Conservation (phyloP, 78 protist genomes). For the Pigoraptor vietnamica region DNA sequence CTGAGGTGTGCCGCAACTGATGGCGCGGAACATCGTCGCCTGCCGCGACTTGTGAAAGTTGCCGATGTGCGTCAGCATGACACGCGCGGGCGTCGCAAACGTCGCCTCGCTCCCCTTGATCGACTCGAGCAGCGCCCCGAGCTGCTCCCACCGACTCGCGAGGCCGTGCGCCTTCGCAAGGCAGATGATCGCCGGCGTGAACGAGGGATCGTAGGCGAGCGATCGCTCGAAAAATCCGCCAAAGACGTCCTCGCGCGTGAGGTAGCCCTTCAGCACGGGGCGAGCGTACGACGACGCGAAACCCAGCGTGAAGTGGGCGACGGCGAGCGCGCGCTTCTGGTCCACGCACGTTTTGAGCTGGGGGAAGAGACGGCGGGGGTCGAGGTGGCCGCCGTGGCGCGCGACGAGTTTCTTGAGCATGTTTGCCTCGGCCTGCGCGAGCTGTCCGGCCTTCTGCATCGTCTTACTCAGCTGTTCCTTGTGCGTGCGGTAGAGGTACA, state of each 20-base stretch:
- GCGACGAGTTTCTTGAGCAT: not conserved
- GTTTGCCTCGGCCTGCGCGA: not conserved
- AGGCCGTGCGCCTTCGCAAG: not conserved
- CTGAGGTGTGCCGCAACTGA: not conserved
- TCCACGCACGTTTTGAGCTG: not conserved
- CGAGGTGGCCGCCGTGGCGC: not conserved
- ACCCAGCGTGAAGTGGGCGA: not conserved
- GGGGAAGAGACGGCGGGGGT: not conserved
- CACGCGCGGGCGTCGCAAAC: not conserved
- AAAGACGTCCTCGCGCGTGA: not conserved
- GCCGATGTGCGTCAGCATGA: not conserved
- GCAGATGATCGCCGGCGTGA: not conserved
- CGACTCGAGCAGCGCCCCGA: not conserved
- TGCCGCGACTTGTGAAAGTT: not conserved
- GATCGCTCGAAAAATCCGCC: not conserved
- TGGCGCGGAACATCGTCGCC: not conserved
- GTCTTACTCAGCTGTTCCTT: not conserved
- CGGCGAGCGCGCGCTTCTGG: not conserved
- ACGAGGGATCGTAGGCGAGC: not conserved
- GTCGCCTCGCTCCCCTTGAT: not conserved
- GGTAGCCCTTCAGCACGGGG: not conserved
- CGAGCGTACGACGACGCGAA: not conserved
- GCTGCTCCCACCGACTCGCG: not conserved
- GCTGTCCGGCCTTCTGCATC: not conserved
- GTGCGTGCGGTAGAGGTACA: not conserved